Evolutionary conservation across 306 rosid genomes (phyloP).

Genomic region (Medicago truncatula): MtrunA17r5.0-ANR NC_053044.1:44048501-44049000

Average conservation of each 20-base stretch:
- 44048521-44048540: not conserved
- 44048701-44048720: slow-evolving; percentile 56
- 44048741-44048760: slow-evolving; percentile 57
- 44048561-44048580: not conserved
- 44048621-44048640: not conserved
- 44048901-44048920: no score
- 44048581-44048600: not conserved
- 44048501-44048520: not conserved
- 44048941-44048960: no score
- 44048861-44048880: no score
- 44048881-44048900: no score
- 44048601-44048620: not conserved
- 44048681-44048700: slow-evolving; percentile 40
- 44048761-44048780: slow-evolving; percentile 37
- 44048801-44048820: no score
- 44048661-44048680: slow-evolving; percentile 46
- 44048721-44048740: slow-evolving; percentile 65
- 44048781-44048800: slow-evolving; percentile 19
- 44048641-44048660: slow-evolving; percentile 22
- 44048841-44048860: no score
- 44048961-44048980: no score
- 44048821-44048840: no score
- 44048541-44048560: not conserved
- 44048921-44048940: no score
- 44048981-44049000: no score